These are phyloP conservation scores for Exophiala oligosperma DNA, from an alignment of 2,329 filamentous ascomycete genomes.

Conservation along the genomic window DNA sequence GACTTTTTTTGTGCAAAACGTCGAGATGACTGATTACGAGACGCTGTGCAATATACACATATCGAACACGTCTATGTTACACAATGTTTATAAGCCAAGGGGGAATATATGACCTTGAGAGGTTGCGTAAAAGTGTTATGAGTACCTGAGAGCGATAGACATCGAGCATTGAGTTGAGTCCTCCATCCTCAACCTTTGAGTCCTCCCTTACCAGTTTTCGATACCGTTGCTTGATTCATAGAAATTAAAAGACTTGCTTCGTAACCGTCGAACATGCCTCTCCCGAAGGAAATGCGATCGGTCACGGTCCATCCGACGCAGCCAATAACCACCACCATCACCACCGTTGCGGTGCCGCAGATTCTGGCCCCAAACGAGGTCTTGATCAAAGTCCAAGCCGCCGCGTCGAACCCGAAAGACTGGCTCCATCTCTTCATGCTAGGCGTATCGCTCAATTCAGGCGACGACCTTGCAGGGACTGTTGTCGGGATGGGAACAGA, in stretches of 20 bases:
- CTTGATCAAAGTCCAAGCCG: constrained; percentile 43
- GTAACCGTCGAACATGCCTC: not conserved
- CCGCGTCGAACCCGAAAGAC: constrained; percentile 51
- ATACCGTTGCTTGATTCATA: not conserved
- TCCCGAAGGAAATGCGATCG: constrained; percentile 1
- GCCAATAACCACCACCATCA: constrained; percentile 10
- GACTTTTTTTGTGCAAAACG: too few relatives aligned
- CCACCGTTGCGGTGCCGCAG: constrained; percentile 39
- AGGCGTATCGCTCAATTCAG: constrained; percentile 12
- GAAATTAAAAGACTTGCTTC: not conserved
- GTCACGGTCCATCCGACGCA: constrained; percentile 12
- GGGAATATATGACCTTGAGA: not conserved
- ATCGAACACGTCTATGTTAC: not conserved
- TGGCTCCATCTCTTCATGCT: constrained; percentile 35
- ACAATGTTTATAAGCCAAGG: not conserved
- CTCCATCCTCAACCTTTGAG: too few relatives aligned
- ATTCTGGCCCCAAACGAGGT: constrained; percentile 37
- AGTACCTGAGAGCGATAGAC: too few relatives aligned
- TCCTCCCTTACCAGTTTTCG: not conserved
- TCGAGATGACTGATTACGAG: too few relatives aligned
- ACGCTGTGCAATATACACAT: not conserved
- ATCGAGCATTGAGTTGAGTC: not conserved
- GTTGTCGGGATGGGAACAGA: constrained; percentile 27
- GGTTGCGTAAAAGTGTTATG: too few relatives aligned
- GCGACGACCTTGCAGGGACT: constrained; percentile 34